Evolutionary conservation across 2,329 filamentous ascomycete genomes (phyloP).

Genomic region (Trichophyton schoenleinii): DNA sequence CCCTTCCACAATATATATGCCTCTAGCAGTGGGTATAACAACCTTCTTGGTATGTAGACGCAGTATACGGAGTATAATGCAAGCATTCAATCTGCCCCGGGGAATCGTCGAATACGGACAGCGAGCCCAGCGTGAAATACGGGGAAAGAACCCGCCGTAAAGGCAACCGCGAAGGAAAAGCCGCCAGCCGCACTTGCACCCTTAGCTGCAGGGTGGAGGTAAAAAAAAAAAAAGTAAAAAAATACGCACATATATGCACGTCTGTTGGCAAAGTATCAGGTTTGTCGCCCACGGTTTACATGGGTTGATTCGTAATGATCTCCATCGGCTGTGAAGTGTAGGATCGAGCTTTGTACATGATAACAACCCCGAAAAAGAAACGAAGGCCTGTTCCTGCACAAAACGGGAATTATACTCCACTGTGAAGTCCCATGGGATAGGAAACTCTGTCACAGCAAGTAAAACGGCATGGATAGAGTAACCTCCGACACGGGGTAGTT

Average conservation of each 20-base stretch:
- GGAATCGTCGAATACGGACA: neutral
- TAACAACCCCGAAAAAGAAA: slow-evolving; percentile 6
- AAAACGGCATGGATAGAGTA: neutral
- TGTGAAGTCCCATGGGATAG: neutral
- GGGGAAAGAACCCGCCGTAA: neutral
- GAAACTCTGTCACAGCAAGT: neutral
- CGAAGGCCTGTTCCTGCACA: slow-evolving; percentile 6
- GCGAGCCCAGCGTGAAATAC: neutral
- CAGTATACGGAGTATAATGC: no score
- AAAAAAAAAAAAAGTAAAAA: neutral
- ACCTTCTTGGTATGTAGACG: neutral
- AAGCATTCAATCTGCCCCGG: neutral
- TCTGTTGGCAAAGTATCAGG: neutral
- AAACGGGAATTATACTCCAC: slow-evolving; percentile 1
- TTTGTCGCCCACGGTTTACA: neutral
- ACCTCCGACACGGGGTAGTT: neutral
- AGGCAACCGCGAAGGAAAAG: neutral
- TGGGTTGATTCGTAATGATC: slow-evolving; percentile 3
- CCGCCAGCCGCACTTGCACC: neutral
- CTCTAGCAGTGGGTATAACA: neutral
- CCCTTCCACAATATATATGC: neutral
- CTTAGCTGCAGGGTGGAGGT: neutral
- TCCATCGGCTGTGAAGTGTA: neutral
- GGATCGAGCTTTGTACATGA: neutral
- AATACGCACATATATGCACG: neutral